Conservation (phyloP, 495 filamentous ascomycete species). For the Xylaria bambusicola region DNA sequence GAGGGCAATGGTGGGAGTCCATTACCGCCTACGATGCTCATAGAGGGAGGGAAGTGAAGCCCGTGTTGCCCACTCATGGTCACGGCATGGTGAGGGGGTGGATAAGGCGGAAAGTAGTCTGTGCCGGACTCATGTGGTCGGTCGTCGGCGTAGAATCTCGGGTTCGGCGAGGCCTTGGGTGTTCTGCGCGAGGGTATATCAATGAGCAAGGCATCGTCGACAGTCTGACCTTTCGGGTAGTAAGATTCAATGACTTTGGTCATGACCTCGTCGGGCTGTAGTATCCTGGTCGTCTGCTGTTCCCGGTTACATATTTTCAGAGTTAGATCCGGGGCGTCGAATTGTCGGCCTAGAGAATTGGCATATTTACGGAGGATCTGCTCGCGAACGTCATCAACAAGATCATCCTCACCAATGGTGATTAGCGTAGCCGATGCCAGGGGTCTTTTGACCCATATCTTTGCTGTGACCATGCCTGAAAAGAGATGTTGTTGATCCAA, state of each 20-base stretch:
- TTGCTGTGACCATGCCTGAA: slow-evolving; percentile 66
- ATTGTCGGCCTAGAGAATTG: slow-evolving; percentile 85
- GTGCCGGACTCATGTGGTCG: slow-evolving; percentile 70
- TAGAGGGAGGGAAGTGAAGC: slow-evolving; percentile 56
- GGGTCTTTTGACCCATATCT: slow-evolving; percentile 91
- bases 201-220: slow-evolving; percentile 90
- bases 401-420: slow-evolving; percentile 78
- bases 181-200: slow-evolving; percentile 81
- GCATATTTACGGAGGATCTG: slow-evolving; percentile 90
- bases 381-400: slow-evolving; percentile 94
- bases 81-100: slow-evolving; percentile 42
- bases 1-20: slow-evolving; percentile 82
- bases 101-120: slow-evolving; percentile 92
- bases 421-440: slow-evolving; percentile 85
- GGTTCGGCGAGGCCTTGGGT: slow-evolving; percentile 71
- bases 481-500: slow-evolving; percentile 41
- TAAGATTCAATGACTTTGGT: slow-evolving; percentile 75
- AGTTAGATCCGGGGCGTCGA: slow-evolving; percentile 86
- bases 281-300: slow-evolving; percentile 68
- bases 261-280: slow-evolving; percentile 89
- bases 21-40: slow-evolving; percentile 77
- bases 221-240: slow-evolving; percentile 83
- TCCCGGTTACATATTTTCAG: slow-evolving; percentile 89
- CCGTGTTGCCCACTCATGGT: slow-evolving; percentile 36
- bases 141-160: slow-evolving; percentile 62